Evolutionary conservation across 768 basidiomycete species (phyloP), one percentile per base, ranked within the genome.

Genomic region (Thelephora aurantiotincta): DNA sequence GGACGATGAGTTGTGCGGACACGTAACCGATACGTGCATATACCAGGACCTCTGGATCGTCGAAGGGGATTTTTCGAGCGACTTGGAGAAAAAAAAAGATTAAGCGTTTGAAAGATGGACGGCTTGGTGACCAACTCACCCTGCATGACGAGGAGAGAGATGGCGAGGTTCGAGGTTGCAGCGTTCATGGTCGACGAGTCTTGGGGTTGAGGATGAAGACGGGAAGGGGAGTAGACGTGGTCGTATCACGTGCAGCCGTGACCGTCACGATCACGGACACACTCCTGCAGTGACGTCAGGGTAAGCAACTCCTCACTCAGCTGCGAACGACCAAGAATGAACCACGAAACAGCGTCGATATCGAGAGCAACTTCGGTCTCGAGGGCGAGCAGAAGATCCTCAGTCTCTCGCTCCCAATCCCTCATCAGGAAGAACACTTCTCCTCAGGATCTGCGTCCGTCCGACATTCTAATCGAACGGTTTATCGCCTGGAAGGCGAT

Each of bases 401-500:
- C 88, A 5, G 60, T 82, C 38, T 90, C 87, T 9, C 72, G 87
- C 43, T 78, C 75, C 49, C 85, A 90, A 63, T 83, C 82, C 2
- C 78, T 98, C 58, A 90, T 97, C 71, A 89, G 89, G 74, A 93
- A 90, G 70, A 93, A 88, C 63, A 82, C 89, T 51, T 82, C 87
- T 2, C 80, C 87, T 0, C 80, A 90, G 54, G 92, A 94, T 66
- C 75, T 97, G 42, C 77, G 81, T 45, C 93, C 93, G 0, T 89
- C 88, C 9, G 94, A 99, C 64, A 78, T 99, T 58, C 85, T 99
- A 62, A 96, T 98, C 54, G 94, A 97, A 63, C 82, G 87, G 23
- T 91, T 91, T 59, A 74, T 82, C 6, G 85, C 88, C 0, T 97
- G 93, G 93, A 97, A 96, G 67, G 82, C 79, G 45, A 94, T 97